Evolutionary conservation across 208 protist species (phyloP).

Genomic region (Leishmania guyanensis): DNA sequence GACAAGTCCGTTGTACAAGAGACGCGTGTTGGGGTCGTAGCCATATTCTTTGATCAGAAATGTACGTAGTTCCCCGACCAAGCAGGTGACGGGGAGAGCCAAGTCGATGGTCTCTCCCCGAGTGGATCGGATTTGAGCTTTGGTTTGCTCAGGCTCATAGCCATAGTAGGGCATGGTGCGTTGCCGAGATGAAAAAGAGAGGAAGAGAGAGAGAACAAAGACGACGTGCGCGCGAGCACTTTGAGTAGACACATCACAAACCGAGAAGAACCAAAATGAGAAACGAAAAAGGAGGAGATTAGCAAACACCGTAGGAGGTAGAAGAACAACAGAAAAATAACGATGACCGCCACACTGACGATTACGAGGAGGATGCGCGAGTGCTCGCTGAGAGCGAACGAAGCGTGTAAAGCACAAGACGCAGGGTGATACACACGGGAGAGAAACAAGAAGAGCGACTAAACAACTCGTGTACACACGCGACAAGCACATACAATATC

Average conservation of each 20-base stretch:
- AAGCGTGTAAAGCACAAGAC: neutral
- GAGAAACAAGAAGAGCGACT: neutral
- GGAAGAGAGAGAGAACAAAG: neutral
- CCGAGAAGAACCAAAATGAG: neutral
- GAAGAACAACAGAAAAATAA: neutral
- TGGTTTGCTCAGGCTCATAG: slow-evolving; percentile 33
- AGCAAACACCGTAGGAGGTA: neutral
- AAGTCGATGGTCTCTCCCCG: slow-evolving; percentile 80
- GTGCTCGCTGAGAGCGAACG: neutral
- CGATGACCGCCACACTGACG: neutral
- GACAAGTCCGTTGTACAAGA: slow-evolving; percentile 41
- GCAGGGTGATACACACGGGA: neutral
- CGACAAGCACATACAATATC: neutral
- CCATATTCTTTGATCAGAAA: slow-evolving; percentile 75
- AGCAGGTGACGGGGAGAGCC: slow-evolving; percentile 48
- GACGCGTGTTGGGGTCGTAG: slow-evolving; percentile 53
- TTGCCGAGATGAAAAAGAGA: neutral
- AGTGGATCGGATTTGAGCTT: slow-evolving; percentile 58
- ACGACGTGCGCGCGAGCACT: neutral
- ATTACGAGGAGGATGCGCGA: neutral
- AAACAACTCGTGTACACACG: neutral
- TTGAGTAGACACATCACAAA: neutral
- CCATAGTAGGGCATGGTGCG: slow-evolving; percentile 46
- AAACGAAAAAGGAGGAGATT: neutral
- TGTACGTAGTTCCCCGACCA: slow-evolving; percentile 52